Evolutionary conservation across 257 asterid genomes (phyloP), one percentile per base, ranked within the genome.

Genomic region (Paraleonurus japonicus): DNA sequence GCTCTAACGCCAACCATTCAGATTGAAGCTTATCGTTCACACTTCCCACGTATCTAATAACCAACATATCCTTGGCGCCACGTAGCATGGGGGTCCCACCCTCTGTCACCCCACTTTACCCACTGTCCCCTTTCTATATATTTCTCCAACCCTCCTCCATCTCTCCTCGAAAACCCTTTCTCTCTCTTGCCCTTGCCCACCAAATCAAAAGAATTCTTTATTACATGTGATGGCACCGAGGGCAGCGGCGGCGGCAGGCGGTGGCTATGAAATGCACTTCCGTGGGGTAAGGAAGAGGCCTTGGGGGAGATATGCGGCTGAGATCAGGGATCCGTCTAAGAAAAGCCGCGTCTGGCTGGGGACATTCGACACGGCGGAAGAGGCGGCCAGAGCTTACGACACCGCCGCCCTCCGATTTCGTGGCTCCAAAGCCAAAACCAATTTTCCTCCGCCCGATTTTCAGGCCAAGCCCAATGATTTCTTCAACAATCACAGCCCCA

Each of bases 261-360:
- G 48, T 11, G 79, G 2, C 0, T 20, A 37, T 0, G 83, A 72
- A 7, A 19, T 26, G 5, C 94, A 79, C 64, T 87, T 70, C 17
- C 87, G 94, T 0, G 94, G 94, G 0, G 94, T 87, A 0, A 58
- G 95, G 23, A 80, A 80, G 84, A 35, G 95, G 73, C 89, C 91
- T 0, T 85, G 91, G 95, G 91, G 95, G 0, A 67, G 89, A 11
- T 88, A 80, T 63, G 90, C 89, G 12, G 86, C 89, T 7, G 94
- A 87, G 75, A 87, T 85, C 65, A 77, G 90, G 41, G 94, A 88
- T 75, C 91, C 94, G 8, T 72, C 51, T 9, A 85, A 80, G 69
- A 85, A 80, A 51, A 53, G 78, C 71, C 85, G 94, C 58, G 90
- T 87, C 0, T 87, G 94, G 90, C 76, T 87, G 0, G 94, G 90